Percentiles rank a stretch among this genome's conserved stretches.
These are phyloP conservation scores for Linnemannia zychae DNA, from an alignment of 192 early-diverging fungal species.

Conservation along the genomic window DNA sequence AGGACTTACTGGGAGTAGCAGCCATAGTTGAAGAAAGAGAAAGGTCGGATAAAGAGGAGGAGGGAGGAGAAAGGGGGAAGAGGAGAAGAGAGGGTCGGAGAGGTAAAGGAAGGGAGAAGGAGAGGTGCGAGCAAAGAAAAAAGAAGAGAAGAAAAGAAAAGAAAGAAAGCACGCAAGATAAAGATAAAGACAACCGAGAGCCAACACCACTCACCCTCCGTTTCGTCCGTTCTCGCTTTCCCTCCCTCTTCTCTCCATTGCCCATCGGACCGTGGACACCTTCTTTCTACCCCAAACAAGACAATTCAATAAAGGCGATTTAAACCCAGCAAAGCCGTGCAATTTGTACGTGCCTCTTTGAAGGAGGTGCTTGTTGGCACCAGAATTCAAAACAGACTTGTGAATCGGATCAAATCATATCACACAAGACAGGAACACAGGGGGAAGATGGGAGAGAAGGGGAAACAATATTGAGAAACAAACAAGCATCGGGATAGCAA, in stretches of 20 bases:
- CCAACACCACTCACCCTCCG: not conserved
- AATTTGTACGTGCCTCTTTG: too few species aligned
- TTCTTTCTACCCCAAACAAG: slow-evolving; percentile 2
- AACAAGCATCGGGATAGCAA: not conserved
- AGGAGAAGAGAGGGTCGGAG: not conserved
- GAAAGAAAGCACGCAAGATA: not conserved
- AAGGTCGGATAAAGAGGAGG: not conserved
- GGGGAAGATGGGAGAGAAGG: not conserved
- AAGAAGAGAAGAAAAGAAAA: slow-evolving; percentile 13
- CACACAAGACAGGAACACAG: not conserved
- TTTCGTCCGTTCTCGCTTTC: not conserved
- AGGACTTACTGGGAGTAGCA: slow-evolving; percentile 20
- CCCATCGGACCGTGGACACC: slow-evolving; percentile 1
- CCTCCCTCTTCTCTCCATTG: not conserved
- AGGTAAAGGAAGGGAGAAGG: not conserved
- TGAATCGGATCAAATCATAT: not conserved
- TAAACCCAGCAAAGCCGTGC: not conserved
- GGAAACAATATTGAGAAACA: slow-evolving; percentile 12
- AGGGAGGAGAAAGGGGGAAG: not conserved
- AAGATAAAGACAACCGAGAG: not conserved
- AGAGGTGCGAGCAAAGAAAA: not conserved
- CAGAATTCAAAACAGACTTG: too few species aligned
- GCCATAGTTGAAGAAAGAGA: not conserved
- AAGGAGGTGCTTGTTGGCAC: too few species aligned
- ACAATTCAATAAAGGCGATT: not conserved